These are phyloP conservation scores for Isoetes taiwanensis DNA, from an alignment of 75 land plant species.

Conservation along the genomic window DNA sequence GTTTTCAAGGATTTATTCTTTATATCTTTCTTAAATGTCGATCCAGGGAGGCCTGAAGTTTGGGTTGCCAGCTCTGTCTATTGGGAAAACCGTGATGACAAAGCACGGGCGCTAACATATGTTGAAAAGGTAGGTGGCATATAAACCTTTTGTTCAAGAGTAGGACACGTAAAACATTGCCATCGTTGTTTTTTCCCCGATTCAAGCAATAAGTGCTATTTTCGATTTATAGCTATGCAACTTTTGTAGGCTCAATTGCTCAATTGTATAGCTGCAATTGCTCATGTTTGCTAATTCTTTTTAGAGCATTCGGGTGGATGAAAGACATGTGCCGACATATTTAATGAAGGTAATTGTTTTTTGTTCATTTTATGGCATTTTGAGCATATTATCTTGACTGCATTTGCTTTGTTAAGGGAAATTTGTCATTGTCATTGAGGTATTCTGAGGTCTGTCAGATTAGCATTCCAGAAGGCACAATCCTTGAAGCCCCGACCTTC, in stretches of 20 bases:
- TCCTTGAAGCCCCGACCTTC: constrained; percentile 84
- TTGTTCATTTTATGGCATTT: too few species aligned
- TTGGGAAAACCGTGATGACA: constrained; percentile 88
- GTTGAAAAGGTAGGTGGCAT: constrained; percentile 57
- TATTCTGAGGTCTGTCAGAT: constrained; percentile 76
- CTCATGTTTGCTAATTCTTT: neutral
- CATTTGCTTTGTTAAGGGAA: constrained; percentile 62
- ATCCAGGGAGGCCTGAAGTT: constrained; percentile 70
- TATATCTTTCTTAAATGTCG: too few species aligned
- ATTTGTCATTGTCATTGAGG: constrained; percentile 48
- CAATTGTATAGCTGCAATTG: neutral
- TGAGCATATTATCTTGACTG: too few species aligned
- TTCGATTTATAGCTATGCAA: neutral
- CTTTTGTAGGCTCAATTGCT: neutral
- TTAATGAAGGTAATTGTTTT: constrained; percentile 60
- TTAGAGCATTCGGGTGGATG: constrained; percentile 79
- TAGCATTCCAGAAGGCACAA: constrained; percentile 78
- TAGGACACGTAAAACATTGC: neutral
- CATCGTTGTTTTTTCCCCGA: too few species aligned
- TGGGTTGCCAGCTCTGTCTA: constrained; percentile 75
- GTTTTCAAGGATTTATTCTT: too few species aligned
- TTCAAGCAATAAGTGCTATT: too few species aligned
- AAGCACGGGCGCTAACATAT: constrained; percentile 55
- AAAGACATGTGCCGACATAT: constrained; percentile 68
- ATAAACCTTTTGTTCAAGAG: neutral